Evolutionary conservation across 495 filamentous ascomycete genomes (phyloP).

Genomic region (Glutinoglossum americanum): DNA sequence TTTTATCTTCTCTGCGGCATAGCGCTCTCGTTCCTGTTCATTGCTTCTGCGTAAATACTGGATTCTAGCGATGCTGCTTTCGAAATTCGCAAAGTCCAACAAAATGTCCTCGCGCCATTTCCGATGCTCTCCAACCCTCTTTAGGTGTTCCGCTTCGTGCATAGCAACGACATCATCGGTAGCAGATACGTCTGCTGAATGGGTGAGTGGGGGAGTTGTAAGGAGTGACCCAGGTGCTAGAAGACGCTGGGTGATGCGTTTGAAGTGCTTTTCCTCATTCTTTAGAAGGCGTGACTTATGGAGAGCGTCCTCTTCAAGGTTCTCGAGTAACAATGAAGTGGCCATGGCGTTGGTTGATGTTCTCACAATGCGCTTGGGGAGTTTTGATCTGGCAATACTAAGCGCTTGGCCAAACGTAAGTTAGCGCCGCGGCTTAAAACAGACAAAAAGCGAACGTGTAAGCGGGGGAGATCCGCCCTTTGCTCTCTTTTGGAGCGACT

Average conservation of each 20-base stretch:
- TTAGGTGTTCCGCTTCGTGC: constrained; percentile 22
- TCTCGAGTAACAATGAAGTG: not conserved
- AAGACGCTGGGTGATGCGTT: constrained; percentile 66
- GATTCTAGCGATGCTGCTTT: constrained; percentile 66
- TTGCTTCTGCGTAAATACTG: constrained; percentile 76
- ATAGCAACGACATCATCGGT: constrained; percentile 20
- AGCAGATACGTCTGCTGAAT: constrained; percentile 41
- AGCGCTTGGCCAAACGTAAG: no score
- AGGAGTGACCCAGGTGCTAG: constrained; percentile 39
- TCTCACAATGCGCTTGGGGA: no score
- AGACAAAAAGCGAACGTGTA: no score
- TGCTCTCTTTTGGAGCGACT: no score
- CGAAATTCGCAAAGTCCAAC: constrained; percentile 79
- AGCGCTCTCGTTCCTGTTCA: constrained; percentile 63
- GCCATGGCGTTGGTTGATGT: not conserved
- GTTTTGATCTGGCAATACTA: not conserved
- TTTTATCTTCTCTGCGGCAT: constrained; percentile 53
- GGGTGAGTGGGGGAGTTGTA: constrained; percentile 36
- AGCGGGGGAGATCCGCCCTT: no score
- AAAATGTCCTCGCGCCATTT: constrained; percentile 61
- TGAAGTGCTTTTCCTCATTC: constrained; percentile 85
- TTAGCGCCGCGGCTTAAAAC: no score
- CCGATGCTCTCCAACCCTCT: constrained; percentile 27
- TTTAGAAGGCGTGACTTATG: constrained; percentile 79
- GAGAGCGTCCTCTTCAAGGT: constrained; percentile 39